Base-by-base conservation (phyloP, 495 filamentous ascomycete genomes). In the Neurospora discreta region DNA sequence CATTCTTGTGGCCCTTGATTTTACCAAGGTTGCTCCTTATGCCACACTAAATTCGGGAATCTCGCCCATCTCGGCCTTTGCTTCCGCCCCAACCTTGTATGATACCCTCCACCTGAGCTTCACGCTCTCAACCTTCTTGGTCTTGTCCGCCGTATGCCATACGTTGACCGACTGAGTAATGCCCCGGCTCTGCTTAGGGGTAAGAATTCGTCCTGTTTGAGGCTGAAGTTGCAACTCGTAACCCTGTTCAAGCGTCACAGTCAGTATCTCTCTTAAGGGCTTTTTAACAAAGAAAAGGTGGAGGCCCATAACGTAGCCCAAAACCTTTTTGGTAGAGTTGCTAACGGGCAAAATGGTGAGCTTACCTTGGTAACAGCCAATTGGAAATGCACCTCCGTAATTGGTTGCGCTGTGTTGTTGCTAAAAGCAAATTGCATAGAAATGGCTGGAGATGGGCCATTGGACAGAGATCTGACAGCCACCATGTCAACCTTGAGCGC, bases 301-400 rank as follows among this genome's bases (percentile, higher is more conserved):
- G 3, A n/a, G 7, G 1, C 42, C 18, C 18, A 43, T 43, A n/a
- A 8, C 7, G 18, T 3, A 16, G 43, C 2, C 43, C 43, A 44
- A 3, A 10, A 8, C 43, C 10, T 3, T 4, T 9, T 46, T 46
- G 7, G 43, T 13, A n/a, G 68, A 72, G 68, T 71, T 74, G 71
- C 20, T 60, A 18, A 26, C 68, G 26, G 71, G 36, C 39, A 36
- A 30, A 46, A 43, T 5, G 39, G 68, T 70, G 69, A 20, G 20
- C 82, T 75, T 83, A 97, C 95, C 88, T 94, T 98, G 42, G 94
- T 94, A 9, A 97, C 95, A 4, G 95, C 95, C 70, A 95, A 86
- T 79, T 96, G 92, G 78, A 98, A 97, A 67, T 94, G 93, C 44
- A 98, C 82, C 67, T 96, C 93, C 1, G 87, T 85, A 44, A 99